Conservation (phyloP, 305 asterid genomes). For the Fraxinus baroniana region DNA sequence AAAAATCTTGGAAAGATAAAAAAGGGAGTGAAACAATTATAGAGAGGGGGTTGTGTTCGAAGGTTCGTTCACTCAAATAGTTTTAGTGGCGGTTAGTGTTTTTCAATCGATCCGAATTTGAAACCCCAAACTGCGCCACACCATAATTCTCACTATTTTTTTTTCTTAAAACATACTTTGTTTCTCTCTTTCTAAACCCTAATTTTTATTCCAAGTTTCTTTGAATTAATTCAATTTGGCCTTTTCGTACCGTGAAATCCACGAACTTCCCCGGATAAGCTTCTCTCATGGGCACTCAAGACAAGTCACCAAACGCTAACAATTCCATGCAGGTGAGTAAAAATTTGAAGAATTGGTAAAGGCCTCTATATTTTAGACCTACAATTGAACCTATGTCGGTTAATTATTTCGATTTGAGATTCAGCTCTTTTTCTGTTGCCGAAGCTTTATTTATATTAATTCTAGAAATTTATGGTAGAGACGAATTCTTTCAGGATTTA, state of each 20-base stretch:
- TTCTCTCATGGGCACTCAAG: conserved; percentile 72
- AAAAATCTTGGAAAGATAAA: conserved; percentile 17
- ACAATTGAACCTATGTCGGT: conserved; percentile 10
- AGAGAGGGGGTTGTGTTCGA: conserved; percentile 17
- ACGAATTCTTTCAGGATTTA: background rate
- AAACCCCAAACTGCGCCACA: conserved; percentile 20
- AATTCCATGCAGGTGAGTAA: conserved; percentile 71
- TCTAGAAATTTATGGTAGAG: background rate
- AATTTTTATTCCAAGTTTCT: conserved; percentile 22
- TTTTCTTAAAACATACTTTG: background rate
- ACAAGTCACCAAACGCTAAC: conserved; percentile 57
- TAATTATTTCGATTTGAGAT: background rate
- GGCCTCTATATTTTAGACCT: background rate
- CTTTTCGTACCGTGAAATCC: conserved; percentile 33
- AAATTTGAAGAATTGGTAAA: background rate
- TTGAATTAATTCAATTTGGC: conserved; percentile 20
- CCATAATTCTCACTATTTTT: conserved; percentile 4
- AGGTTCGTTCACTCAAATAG: conserved; percentile 7
- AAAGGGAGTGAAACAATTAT: conserved; percentile 14
- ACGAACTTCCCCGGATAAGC: conserved; percentile 13
- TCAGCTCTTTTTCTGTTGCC: background rate
- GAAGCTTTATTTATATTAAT: background rate
- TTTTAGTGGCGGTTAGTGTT: conserved; percentile 64
- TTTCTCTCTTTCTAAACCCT: conserved; percentile 42
- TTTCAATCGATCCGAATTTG: conserved; percentile 36